Evolutionary conservation across 129 eudicot species (phyloP).

Genomic region (Tanacetum coccineum): DNA sequence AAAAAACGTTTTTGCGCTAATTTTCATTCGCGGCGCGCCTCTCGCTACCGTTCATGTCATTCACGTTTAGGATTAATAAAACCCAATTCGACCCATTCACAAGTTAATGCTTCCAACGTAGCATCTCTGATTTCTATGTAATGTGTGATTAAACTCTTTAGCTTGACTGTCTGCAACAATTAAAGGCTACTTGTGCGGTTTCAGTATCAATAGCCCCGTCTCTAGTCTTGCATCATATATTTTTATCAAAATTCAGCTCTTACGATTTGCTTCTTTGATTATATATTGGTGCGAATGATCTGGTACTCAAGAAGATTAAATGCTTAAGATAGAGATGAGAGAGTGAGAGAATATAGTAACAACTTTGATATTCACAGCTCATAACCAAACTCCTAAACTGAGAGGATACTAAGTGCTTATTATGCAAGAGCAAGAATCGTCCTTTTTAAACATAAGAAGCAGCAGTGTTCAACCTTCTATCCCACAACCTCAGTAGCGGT

Average conservation of each 20-base stretch:
- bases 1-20: too few species aligned
- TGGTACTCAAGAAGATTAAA: too few species aligned
- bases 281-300: not conserved
- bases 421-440: conserved; percentile 84
- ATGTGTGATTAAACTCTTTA: too few species aligned
- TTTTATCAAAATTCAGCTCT: not conserved
- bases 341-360: conserved; percentile 17
- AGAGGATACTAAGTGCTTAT: conserved; percentile 46
- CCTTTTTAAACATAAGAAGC: conserved; percentile 63
- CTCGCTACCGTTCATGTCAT: too few species aligned
- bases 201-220: not conserved
- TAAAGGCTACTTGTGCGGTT: not conserved
- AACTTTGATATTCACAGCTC: conserved; percentile 34
- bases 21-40: too few species aligned
- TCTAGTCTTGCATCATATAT: not conserved
- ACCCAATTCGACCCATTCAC: too few species aligned
- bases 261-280: not conserved
- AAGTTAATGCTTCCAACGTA: too few species aligned
- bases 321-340: too few species aligned
- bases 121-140: too few species aligned
- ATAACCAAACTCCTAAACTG: conserved; percentile 21
- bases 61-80: too few species aligned
- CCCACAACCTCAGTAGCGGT: conserved; percentile 65
- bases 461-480: conserved; percentile 36
- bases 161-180: too few species aligned